Evolutionary conservation across 1,284 basidiomycete species (phyloP).

Genomic region (Cryptococcus neoformans): DNA sequence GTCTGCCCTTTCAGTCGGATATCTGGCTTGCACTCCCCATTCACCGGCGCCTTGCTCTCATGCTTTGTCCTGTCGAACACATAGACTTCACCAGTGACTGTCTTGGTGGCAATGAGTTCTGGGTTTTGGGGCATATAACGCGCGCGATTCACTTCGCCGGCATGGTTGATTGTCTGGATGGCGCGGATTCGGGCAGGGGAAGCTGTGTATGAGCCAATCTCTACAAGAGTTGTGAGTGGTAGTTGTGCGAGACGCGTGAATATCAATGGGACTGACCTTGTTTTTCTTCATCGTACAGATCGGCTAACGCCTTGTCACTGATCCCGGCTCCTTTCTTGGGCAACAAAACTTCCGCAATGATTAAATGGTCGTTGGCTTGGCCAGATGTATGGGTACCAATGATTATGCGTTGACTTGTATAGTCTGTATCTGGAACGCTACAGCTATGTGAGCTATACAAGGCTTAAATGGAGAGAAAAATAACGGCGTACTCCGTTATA

Average conservation of each 20-base stretch:
- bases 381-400: slow-evolving; percentile 97
- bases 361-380: slow-evolving; percentile 91
- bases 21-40: slow-evolving; percentile 83
- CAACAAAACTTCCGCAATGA: slow-evolving; percentile 91
- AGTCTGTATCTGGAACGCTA: slow-evolving; percentile 76
- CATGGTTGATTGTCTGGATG: slow-evolving; percentile 93
- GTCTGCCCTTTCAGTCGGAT: slow-evolving; percentile 85
- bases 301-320: slow-evolving; percentile 66
- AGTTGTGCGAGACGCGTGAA: neutral
- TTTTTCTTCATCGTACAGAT: slow-evolving; percentile 85
- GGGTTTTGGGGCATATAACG: slow-evolving; percentile 99
- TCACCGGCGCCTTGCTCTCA: slow-evolving; percentile 81
- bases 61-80: slow-evolving; percentile 98
- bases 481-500: slow-evolving; percentile 66
- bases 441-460: neutral
- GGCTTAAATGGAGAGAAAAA: neutral
- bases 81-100: slow-evolving; percentile 83
- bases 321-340: slow-evolving; percentile 62
- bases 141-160: slow-evolving; percentile 94
- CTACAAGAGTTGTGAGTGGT: slow-evolving; percentile 42
- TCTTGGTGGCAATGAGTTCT: slow-evolving; percentile 93
- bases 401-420: slow-evolving; percentile 88
- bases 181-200: slow-evolving; percentile 77
- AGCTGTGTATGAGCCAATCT: slow-evolving; percentile 80
- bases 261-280: slow-evolving; percentile 55